Percentiles rank a stretch among this genome's conserved stretches.
phyloP scores from a whole-genome alignment of 352 stramenopile genomes.

The Thraustotheca clavata region DNA sequence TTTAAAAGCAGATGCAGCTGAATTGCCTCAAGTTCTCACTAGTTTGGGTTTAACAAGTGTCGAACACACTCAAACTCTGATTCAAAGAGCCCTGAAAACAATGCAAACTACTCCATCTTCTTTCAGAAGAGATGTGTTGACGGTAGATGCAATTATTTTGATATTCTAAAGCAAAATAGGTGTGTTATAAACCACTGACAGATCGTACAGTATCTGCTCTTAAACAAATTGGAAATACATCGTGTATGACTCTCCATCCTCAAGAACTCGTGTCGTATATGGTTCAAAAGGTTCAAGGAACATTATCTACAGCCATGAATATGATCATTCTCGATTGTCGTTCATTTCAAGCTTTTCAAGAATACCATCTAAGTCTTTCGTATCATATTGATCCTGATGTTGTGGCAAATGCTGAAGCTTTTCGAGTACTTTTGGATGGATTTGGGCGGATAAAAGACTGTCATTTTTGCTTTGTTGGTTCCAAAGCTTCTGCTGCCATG shows the following conservation, averaged over 20 bases:
- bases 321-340: constrained; percentile 83
- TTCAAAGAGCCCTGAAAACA: constrained; percentile 37
- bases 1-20: constrained; percentile 52
- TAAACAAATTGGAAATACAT: constrained; percentile 51
- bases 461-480: constrained; percentile 82
- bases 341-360: constrained; percentile 56
- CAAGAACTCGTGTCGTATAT: constrained; percentile 76
- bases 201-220: constrained; percentile 48
- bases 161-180: constrained; percentile 32
- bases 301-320: constrained; percentile 25
- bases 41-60: constrained; percentile 53
- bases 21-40: constrained; percentile 75
- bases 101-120: constrained; percentile 61
- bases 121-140: constrained; percentile 57
- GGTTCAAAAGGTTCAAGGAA: constrained; percentile 23
- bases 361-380: constrained; percentile 74
- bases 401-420: constrained; percentile 51
- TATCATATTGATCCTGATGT: constrained; percentile 82
- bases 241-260: constrained; percentile 76
- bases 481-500: not conserved
- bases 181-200: constrained; percentile 70
- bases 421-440: constrained; percentile 67
- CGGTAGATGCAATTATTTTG: not conserved
- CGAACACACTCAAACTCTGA: constrained; percentile 53
- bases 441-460: constrained; percentile 83